These are phyloP conservation scores for Macrocybe gigantea DNA, from an alignment of 768 basidiomycete species.

Conservation along the genomic window DNA sequence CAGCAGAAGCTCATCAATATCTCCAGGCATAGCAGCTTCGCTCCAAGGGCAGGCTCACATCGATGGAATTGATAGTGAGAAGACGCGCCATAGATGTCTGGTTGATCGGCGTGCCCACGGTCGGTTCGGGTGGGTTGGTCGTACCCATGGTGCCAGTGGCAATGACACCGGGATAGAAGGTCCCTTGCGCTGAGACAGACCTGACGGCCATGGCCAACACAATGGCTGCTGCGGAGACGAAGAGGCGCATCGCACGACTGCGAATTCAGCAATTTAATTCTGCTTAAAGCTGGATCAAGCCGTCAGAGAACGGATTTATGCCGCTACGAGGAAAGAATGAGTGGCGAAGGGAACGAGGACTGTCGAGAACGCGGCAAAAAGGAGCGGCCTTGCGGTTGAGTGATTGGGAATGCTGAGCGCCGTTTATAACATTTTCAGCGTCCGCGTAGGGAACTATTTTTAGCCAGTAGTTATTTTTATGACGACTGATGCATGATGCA, in stretches of 20 bases:
- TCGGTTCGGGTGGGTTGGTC: conserved; percentile 35
- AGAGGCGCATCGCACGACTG: conserved; percentile 7
- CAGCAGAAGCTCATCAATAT: background rate
- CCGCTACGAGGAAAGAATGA: too few relatives aligned
- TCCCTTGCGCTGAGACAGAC: conserved; percentile 10
- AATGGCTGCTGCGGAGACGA: conserved; percentile 3
- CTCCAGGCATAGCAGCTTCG: background rate
- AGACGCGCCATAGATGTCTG: conserved; percentile 34
- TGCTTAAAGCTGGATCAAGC: too few relatives aligned
- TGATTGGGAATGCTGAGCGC: too few relatives aligned
- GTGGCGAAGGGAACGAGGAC: too few relatives aligned
- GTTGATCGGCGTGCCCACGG: conserved; percentile 32
- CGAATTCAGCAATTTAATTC: too few relatives aligned
- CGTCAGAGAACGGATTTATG: too few relatives aligned
- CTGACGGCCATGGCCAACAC: conserved; percentile 5
- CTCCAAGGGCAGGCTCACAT: conserved; percentile 18
- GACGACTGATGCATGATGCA: too few relatives aligned
- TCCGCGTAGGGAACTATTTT: too few relatives aligned
- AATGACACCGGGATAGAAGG: conserved; percentile 29
- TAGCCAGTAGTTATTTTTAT: too few relatives aligned
- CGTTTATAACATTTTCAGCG: too few relatives aligned
- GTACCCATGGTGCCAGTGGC: conserved; percentile 35
- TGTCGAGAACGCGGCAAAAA: too few relatives aligned
- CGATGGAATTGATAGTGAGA: conserved; percentile 32
- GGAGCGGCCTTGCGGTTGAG: too few relatives aligned